Evolutionary conservation across 352 stramenopile genomes (phyloP), one percentile per base, ranked within the genome.

Genomic region (Aphanomyces astaci): DNA sequence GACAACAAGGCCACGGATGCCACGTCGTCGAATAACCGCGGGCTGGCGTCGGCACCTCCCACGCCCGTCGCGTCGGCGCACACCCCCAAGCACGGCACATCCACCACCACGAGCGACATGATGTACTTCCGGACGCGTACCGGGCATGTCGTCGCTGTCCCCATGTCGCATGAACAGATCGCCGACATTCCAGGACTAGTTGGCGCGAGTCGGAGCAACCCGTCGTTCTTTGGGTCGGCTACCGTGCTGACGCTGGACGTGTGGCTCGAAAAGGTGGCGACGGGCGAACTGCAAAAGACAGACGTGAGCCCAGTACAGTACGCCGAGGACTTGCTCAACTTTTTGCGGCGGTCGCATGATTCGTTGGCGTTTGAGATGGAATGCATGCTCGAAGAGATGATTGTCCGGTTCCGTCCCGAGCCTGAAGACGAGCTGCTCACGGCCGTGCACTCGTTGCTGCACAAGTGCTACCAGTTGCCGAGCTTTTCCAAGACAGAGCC

Each of bases 371-470:
- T 95, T 72, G 92, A 98, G 73, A 96, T 99, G 80, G 97, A 99
- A 80, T 94, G 89, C 32, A 98, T 99, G 75, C 77, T 99, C 32
- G 96, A 99, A 78, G 96, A 99, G 72, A 88, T 99, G 71, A 99
- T 99, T 73, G 95, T 97, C 4, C 93, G 96, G 45, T 99, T 99
- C 71, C 89, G 96, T 0, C 95, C 94, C 17, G 96, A 97, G 59
- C 96, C 97, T 4, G 96, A 98, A 75, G 96, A 99, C 74, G 96
- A 99, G 74, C 82, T 99, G 63, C 79, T 99, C 17, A 96, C 89
- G 4, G 96, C 96, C 2, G 93, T 99, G 27, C 88, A 97, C 63
- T 94, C 94, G 55, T 78, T 99, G 48, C 74, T 98, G n/a, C 80
- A 98, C 63, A 98, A 91, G 80, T 98, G 86, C 60, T 94, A 96